phyloP scores from a whole-genome alignment of 129 eudicot species.

The Flaveria ramosissima region DNA sequence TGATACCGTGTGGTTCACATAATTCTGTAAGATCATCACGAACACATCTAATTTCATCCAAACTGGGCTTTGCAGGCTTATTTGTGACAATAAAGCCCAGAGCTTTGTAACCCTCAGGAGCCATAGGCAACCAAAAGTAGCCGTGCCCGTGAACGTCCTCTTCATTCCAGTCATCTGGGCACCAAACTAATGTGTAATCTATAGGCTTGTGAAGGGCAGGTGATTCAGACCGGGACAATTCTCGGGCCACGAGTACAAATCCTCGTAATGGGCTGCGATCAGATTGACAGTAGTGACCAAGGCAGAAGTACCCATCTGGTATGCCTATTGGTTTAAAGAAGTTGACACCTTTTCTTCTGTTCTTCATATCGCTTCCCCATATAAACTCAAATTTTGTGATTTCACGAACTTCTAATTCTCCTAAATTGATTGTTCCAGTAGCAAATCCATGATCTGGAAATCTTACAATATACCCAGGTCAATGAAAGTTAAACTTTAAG shows the following conservation, averaged over 20 bases:
- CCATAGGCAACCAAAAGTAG: slow-evolving; percentile 82
- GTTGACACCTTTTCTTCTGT: slow-evolving; percentile 54
- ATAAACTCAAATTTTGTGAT: slow-evolving; percentile 70
- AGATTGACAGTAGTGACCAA: slow-evolving; percentile 81
- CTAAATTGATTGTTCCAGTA: slow-evolving; percentile 58
- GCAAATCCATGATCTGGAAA: slow-evolving; percentile 78
- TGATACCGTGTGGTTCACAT: slow-evolving; percentile 49
- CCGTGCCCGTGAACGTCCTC: slow-evolving; percentile 53
- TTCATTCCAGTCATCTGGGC: slow-evolving; percentile 64
- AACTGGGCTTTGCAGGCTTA: slow-evolving; percentile 62
- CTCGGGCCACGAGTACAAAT: slow-evolving; percentile 75
- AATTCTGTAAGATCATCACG: slow-evolving; percentile 75
- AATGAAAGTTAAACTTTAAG: slow-evolving; percentile 1
- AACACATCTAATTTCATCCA: slow-evolving; percentile 73
- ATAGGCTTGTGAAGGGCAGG: slow-evolving; percentile 74
- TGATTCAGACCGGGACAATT: slow-evolving; percentile 22
- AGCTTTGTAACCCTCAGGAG: slow-evolving; percentile 88
- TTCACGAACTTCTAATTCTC: slow-evolving; percentile 83
- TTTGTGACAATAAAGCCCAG: slow-evolving; percentile 82
- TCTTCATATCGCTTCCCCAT: slow-evolving; percentile 56
- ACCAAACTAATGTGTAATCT: slow-evolving; percentile 79
- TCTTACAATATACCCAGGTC: slow-evolving; percentile 20
- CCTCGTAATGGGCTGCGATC: slow-evolving; percentile 62
- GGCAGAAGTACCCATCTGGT: slow-evolving; percentile 67
- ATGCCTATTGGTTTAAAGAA: slow-evolving; percentile 74